Evolutionary conservation across 257 asterid species (phyloP).

Genomic region (Salvia splendens): DNA sequence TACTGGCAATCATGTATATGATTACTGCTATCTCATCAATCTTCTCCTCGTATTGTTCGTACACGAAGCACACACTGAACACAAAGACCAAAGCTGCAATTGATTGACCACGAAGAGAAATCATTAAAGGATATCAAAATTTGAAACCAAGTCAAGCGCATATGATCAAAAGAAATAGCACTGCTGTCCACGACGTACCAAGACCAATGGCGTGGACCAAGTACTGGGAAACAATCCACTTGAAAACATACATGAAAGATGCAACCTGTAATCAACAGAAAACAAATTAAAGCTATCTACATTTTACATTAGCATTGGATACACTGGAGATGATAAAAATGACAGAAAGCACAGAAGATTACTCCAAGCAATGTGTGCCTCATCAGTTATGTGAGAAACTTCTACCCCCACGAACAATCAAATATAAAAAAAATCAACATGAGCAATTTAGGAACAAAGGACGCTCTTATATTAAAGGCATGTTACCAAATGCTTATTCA

Average conservation of each 20-base stretch:
- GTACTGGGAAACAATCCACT: constrained; percentile 59
- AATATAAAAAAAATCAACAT: not conserved
- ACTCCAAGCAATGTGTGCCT: not conserved
- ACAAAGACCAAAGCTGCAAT: constrained; percentile 69
- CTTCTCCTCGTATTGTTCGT: constrained; percentile 87
- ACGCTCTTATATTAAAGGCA: constrained; percentile 8
- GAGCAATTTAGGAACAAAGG: not conserved
- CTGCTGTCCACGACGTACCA: constrained; percentile 51
- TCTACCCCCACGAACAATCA: constrained; percentile 16
- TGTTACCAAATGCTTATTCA: constrained; percentile 1
- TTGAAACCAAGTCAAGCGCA: constrained; percentile 6
- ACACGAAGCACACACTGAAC: constrained; percentile 66
- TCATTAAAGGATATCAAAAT: not conserved
- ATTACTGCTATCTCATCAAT: constrained; percentile 48
- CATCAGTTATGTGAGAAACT: not conserved
- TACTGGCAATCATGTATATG: constrained; percentile 23
- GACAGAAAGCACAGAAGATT: not conserved
- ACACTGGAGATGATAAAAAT: not conserved
- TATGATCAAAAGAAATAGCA: constrained; percentile 6
- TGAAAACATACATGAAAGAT: constrained; percentile 52
- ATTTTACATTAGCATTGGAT: not conserved
- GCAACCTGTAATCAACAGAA: constrained; percentile 50
- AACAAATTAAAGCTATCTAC: not conserved
- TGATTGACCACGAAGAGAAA: constrained; percentile 25
- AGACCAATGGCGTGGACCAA: constrained; percentile 53